Evolutionary conservation across 129 eudicot species (phyloP).

Genomic region (Centaurea solstitialis): DNA sequence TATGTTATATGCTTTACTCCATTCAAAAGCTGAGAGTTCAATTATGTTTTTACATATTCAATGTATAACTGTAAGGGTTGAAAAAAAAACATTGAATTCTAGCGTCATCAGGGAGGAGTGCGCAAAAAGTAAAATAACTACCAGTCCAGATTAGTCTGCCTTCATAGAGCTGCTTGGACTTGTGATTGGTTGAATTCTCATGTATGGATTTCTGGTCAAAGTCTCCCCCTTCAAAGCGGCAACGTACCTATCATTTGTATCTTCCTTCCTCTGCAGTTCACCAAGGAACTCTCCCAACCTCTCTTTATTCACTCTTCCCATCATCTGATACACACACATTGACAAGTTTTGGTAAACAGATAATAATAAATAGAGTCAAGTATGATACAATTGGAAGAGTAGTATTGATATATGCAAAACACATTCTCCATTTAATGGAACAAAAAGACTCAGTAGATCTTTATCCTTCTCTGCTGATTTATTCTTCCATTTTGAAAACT

Average conservation of each 20-base stretch:
- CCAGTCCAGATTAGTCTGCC: not conserved
- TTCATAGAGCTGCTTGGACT: not conserved
- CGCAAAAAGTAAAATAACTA: not conserved
- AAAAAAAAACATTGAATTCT: too few relatives aligned
- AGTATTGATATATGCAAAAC: not conserved
- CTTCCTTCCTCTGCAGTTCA: conserved; percentile 86
- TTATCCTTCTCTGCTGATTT: too few relatives aligned
- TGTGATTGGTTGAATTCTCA: conserved; percentile 48
- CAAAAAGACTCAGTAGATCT: not conserved
- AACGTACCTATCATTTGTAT: conserved; percentile 87
- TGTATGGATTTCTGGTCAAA: conserved; percentile 69
- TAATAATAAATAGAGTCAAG: not conserved
- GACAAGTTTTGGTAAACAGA: not conserved
- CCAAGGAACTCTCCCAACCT: conserved; percentile 83
- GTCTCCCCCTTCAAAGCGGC: conserved; percentile 93
- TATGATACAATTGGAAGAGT: not conserved
- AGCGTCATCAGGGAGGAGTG: too few relatives aligned
- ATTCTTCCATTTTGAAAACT: not conserved
- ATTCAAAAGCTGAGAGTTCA: too few relatives aligned
- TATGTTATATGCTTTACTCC: too few relatives aligned
- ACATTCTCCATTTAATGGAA: not conserved
- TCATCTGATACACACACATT: conserved; percentile 50
- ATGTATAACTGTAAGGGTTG: too few relatives aligned
- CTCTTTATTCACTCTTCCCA: conserved; percentile 85
- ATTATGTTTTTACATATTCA: too few relatives aligned